Percentiles rank a stretch among this genome's conserved stretches.
phyloP scores from a whole-genome alignment of 2,329 filamentous ascomycete genomes.

The Colletotrichum sp. region DNA sequence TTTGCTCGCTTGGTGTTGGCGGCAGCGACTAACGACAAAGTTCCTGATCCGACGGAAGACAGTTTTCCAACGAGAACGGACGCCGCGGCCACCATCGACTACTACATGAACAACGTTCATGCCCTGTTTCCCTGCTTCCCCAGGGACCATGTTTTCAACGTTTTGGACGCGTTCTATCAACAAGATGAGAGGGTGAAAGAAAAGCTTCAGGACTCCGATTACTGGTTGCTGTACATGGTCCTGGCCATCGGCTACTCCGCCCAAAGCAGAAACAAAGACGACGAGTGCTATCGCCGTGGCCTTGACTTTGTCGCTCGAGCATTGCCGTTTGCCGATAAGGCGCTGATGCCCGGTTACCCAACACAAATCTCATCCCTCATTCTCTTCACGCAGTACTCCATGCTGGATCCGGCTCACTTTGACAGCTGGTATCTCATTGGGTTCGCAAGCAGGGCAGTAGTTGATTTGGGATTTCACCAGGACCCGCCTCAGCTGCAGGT shows the following conservation, averaged over 20 bases:
- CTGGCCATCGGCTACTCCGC: constrained; percentile 81
- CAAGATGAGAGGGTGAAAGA: constrained; percentile 59
- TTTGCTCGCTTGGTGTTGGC: constrained; percentile 88
- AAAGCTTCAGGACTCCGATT: constrained; percentile 69
- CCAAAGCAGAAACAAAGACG: constrained; percentile 72
- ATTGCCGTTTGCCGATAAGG: constrained; percentile 78
- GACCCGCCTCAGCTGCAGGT: constrained; percentile 78
- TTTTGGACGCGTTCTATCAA: constrained; percentile 83
- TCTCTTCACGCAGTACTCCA: constrained; percentile 86
- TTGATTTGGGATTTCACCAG: constrained; percentile 92
- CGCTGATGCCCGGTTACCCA: constrained; percentile 84
- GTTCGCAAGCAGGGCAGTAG: constrained; percentile 83
- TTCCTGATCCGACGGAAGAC: constrained; percentile 67
- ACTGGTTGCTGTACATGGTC: constrained; percentile 89
- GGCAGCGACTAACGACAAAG: constrained; percentile 75
- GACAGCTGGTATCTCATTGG: constrained; percentile 95
- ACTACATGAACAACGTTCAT: constrained; percentile 86
- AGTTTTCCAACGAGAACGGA: constrained; percentile 74
- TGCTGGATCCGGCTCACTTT: constrained; percentile 89
- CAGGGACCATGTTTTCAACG: constrained; percentile 77
- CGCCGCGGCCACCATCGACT: constrained; percentile 74
- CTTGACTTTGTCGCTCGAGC: constrained; percentile 67
- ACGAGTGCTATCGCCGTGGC: constrained; percentile 64
- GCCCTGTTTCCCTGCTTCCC: constrained; percentile 82
- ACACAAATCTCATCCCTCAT: constrained; percentile 87